Base-by-base conservation (phyloP, 257 asterid genomes). In the Ophiorrhiza pumila region DNA sequence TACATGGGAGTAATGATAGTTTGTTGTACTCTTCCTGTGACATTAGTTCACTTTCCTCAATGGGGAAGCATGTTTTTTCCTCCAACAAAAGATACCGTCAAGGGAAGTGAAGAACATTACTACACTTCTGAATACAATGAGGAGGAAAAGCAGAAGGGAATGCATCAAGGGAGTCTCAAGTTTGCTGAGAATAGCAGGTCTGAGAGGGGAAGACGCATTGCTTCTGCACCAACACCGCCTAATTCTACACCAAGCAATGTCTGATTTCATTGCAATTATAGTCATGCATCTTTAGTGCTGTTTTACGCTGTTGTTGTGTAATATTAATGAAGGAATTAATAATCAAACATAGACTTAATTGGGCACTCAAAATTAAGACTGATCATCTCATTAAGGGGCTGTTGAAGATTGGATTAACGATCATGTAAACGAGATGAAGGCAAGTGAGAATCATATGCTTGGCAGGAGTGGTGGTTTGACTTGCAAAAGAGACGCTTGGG, bases 161-260 rank as follows among this genome's bases (percentile, higher is more conserved):
- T 87, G 92, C 95, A 89, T 52, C 86, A 80, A 39, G 58, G 37
- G 7, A 87, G 88, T 52, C 76, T 89, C 34, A 89, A 84, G 64
- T 89, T 89, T 46, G 95, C 95, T 0, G 90, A 89, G 31, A 89
- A 89, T 7, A 71, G 90, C 20, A 69, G 79, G 18, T 82, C 96
- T 0, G 96, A 89, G 49, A 77, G 96, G 1, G 92, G 96, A 1
- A 83, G 34, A 22, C 87, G 89, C 0, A 81, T 88, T 9, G 85
- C 77, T 0, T 67, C 87, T 0, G 81, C 81, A 8, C 74, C 83
- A 1, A 83, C 85, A 0, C 81, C 87, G 0, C 87, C 83, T 4
- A 76, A 74, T 68, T 4, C 80, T 0, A 84, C 90, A 0, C 90
- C 89, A 0, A 25, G 13, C 62, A 60, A 57, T 13, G 87, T 81